Evolutionary conservation across 192 early-diverging fungal genomes (phyloP), one percentile per base, ranked within the genome.

Genomic region (Coemansia sp.): DNA sequence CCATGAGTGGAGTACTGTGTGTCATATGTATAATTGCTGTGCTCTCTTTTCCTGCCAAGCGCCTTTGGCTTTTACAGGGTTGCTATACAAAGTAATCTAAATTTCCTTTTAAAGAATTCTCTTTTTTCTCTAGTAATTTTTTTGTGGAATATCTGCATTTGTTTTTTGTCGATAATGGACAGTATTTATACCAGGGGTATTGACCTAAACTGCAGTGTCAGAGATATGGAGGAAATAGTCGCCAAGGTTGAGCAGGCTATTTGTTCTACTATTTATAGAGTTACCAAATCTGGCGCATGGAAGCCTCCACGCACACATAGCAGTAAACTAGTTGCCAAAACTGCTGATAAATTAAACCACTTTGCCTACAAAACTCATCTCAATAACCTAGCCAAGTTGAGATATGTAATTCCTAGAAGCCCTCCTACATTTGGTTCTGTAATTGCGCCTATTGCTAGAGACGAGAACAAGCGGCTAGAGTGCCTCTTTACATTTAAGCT

Each of bases 1-100:
- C 73, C 2, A 62, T 77, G 51, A 55, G 73, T 15, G 46, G 63
- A 3, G 66, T 58, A 37, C 49, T 77, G 45, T 77, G 73, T 37
- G 33, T 49, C 2, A n/a, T 44, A 4, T 77, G 73, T 28, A 56
- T 43, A 1, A 5, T 63, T 0, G 43, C 60, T 0, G 68, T 70
- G 4, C 13, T 77, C 40, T 63, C 68, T 20, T 70, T 66, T 20
- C 73, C 73, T 0, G 3, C 65, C 3, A 21, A 50, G 3, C 28
- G 39, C 5, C 33, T 31, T 21, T 66, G 63, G 70, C 44, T 18
- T 12, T 46, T 21, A 18, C 44, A 21, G 1, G 23, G 23, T 4
- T 26, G 23, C 23, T 26, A 26, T 26, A 26, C 23, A 26, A 26
- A 26, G 23, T 26, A 26, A 26, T 1, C 23, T 26, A 3, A 4